Base-by-base conservation (phyloP, 805 yeast species). In the Vanderwaltozyma verrucispora region DNA sequence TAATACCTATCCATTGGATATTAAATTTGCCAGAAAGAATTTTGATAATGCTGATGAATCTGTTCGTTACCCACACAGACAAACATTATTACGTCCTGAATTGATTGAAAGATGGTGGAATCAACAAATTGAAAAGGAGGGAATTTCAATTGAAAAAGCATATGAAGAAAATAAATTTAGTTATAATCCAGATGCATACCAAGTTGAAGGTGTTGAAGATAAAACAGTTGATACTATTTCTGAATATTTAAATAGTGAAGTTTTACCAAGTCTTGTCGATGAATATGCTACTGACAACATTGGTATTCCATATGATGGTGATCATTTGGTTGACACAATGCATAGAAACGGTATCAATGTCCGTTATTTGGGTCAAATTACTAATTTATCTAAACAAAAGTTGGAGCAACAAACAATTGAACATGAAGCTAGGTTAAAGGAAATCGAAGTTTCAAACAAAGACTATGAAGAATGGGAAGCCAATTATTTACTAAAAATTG, bases 31-130 rank as follows among this genome's bases (percentile, higher is more conserved):
- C 38, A 88, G 80, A 40, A 60, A 64, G n/a, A 51, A 77, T 54
- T 73, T 46, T 47, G 70, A 67, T 44, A 46, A 40, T 14, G 63
- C 58, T 2, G 68, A 59, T n/a, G 51, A 53, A 27, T 60, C 64
- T 4, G 56, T 59, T n/a, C 67, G 75, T 10, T 88, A 87, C 55
- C 95, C 96, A 14, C 96, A 86, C 54, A 73, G 75, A 45, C 84
- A 86, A 60, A 69, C 82, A 12, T 72, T 82, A 19, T 53, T 89
- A 32, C 78, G 97, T 63, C 77, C 77, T 46, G 97, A 89, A 63
- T 92, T 95, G 14, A 75, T 89, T 33, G 89, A 79, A 48, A 84
- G 78, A 49, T 89, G 95, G 96, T 85, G 92, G 80, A 74, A 73
- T 53, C 60, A 75, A 41, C 75, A 79, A 53, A 71, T 81, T 3